Evolutionary conservation across 345 rosid genomes (phyloP).

Genomic region (Sisymbrium irio): DNA sequence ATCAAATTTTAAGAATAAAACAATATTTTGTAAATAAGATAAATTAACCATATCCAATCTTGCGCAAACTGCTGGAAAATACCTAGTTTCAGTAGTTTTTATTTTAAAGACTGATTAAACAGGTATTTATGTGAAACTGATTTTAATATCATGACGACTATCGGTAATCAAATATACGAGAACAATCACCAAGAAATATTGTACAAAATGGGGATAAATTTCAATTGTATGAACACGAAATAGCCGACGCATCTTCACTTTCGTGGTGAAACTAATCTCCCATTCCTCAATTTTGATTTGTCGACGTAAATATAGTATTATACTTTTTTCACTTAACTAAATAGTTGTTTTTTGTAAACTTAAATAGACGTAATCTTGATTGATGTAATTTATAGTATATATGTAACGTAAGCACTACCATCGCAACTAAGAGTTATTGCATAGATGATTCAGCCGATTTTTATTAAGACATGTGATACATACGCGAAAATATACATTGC

Average conservation of each 20-base stretch:
- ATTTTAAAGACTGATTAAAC: not conserved
- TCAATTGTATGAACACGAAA: not conserved
- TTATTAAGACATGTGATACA: slow-evolving; percentile 19
- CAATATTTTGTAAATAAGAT: not conserved
- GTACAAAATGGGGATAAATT: not conserved
- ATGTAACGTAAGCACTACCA: not conserved
- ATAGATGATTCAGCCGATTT: not conserved
- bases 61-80: not conserved
- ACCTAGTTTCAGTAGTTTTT: not conserved
- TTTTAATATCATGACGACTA: not conserved
- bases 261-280: not conserved
- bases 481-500: slow-evolving; percentile 1
- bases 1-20: not conserved
- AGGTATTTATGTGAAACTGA: not conserved
- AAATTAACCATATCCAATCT: not conserved
- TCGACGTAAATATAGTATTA: not conserved
- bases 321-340: not conserved
- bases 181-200: not conserved
- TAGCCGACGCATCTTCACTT: not conserved
- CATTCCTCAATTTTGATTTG: not conserved
- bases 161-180: not conserved
- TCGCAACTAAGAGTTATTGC: not conserved
- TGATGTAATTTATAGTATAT: not conserved
- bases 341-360: not conserved
- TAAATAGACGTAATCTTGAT: not conserved